phyloP scores from a whole-genome alignment of 2,329 filamentous ascomycete species.

The Paecilomyces formosus region DNA sequence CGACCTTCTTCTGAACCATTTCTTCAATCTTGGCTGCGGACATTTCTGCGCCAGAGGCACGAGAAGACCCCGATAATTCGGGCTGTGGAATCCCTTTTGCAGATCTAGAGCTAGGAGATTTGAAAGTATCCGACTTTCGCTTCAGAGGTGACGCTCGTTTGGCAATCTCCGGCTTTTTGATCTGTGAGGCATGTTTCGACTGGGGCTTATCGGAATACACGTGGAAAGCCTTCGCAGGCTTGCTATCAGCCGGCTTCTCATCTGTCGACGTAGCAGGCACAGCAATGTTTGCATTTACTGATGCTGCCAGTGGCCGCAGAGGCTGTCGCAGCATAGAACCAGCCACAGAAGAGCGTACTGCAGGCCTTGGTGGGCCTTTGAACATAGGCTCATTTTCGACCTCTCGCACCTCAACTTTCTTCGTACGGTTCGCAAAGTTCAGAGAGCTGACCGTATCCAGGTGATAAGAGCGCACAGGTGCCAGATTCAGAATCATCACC shows the following conservation, averaged over 20 bases:
- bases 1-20: slow-evolving; percentile 85
- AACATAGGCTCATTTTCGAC: slow-evolving; percentile 93
- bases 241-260: slow-evolving; percentile 51
- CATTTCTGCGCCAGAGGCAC: slow-evolving; percentile 43
- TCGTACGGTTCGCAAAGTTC: slow-evolving; percentile 90
- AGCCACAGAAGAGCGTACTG: slow-evolving; percentile 28
- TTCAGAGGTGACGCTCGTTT: slow-evolving; percentile 39
- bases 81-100: slow-evolving; percentile 41
- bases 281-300: slow-evolving; percentile 64
- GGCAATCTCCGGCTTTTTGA: slow-evolving; percentile 33
- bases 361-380: slow-evolving; percentile 61
- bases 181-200: slow-evolving; percentile 36
- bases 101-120: slow-evolving; percentile 30
- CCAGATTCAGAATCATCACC: slow-evolving; percentile 92
- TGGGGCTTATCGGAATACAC: slow-evolving; percentile 69
- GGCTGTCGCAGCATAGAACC: slow-evolving; percentile 60
- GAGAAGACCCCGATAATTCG: slow-evolving; percentile 16
- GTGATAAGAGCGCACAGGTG: slow-evolving; percentile 86
- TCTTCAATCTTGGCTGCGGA: slow-evolving; percentile 76
- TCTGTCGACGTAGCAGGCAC: slow-evolving; percentile 43
- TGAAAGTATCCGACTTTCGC: slow-evolving; percentile 24
- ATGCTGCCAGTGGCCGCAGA: slow-evolving; percentile 66
- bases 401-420: slow-evolving; percentile 92
- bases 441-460: slow-evolving; percentile 88
- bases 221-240: slow-evolving; percentile 74